Evolutionary conservation across 805 yeast genomes (phyloP), one percentile per base, ranked within the genome.

Genomic region (Tetrapisispora taiwanensis): DNA sequence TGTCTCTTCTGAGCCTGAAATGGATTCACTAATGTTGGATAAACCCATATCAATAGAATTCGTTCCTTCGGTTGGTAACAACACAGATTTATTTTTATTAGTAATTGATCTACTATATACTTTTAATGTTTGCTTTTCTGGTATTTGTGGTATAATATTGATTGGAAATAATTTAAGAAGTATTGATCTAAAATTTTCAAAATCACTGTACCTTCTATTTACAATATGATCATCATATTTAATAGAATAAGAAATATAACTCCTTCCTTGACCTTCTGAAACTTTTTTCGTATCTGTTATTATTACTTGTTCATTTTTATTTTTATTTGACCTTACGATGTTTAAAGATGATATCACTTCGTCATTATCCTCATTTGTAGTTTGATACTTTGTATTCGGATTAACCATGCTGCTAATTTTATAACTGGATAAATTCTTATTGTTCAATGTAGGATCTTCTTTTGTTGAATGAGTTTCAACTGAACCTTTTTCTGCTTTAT

Each of bases 91-190:
- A 22, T 52, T 54, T 15, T 59, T 50, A 3, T 60, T 57, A 3
- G 64, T 52, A 15, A 61, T 33, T 55, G 41, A 28, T 40, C 56
- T 59, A 17, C 66, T 53, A 45, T 60, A 61, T 27, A 56, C 61
- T 42, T 58, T 63, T 6, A 63, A 48, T 9, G 58, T 50, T 47
- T 84, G 89, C 60, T 84, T 84, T 67, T 81, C 85, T 0, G 98
- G 98, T n/a, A 92, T 86, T 0, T 97, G 95, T 2, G 98, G 97
- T 1, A 92, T 75, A 4, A 92, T 72, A 6, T 79, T 66, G 32
- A 90, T 78, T 1, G 97, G 97, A 54, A 84, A 88, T 28, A 85
- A 66, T 54, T 79, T 79, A 5, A 78, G 68, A 22, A 92, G 70
- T 3, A 81, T 74, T 36, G 73, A 78, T 43, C 96, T 68, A 27